These are phyloP conservation scores for Scedosporium dehoogii DNA, from an alignment of 2,329 filamentous ascomycete genomes.

Conservation along the genomic window DNA sequence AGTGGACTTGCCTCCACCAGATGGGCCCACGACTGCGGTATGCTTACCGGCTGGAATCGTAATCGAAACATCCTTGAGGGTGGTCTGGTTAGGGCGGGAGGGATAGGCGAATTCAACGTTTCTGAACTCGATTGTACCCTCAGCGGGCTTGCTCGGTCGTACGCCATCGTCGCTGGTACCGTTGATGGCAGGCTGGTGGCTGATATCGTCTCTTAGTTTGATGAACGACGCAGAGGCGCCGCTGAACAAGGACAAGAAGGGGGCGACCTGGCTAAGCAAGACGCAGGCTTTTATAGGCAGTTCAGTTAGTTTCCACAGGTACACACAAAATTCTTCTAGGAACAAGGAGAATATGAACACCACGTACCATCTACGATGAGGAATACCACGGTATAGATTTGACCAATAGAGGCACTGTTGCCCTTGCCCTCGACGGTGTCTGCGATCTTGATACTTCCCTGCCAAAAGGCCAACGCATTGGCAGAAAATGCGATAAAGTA, in stretches of 20 bases:
- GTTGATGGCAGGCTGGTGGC: slow-evolving; percentile 37
- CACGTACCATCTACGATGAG: slow-evolving; percentile 47
- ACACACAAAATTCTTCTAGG: too few relatives aligned
- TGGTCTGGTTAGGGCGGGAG: slow-evolving; percentile 29
- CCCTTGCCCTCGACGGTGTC: slow-evolving; percentile 23
- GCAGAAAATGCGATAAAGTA: slow-evolving; percentile 61
- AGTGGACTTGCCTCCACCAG: slow-evolving; percentile 48
- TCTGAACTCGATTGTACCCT: slow-evolving; percentile 32
- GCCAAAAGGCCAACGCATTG: slow-evolving; percentile 59
- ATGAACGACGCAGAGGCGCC: slow-evolving; percentile 47
- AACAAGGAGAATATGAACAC: too few relatives aligned
- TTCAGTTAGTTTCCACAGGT: neutral
- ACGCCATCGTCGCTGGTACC: slow-evolving; percentile 18
- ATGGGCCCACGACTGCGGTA: slow-evolving; percentile 49
- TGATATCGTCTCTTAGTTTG: slow-evolving; percentile 48
- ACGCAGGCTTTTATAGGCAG: slow-evolving; percentile 35
- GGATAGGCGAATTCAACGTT: slow-evolving; percentile 35
- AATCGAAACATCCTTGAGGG: slow-evolving; percentile 35
- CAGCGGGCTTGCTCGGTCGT: neutral
- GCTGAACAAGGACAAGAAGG: slow-evolving; percentile 51
- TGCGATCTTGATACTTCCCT: slow-evolving; percentile 46
- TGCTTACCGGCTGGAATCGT: slow-evolving; percentile 35
- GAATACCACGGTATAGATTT: slow-evolving; percentile 55
- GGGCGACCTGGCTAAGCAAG: slow-evolving; percentile 52
- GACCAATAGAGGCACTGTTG: slow-evolving; percentile 27